Conservation (phyloP, 139 green algal species). For the Chlamydomonas incerta region DNA sequence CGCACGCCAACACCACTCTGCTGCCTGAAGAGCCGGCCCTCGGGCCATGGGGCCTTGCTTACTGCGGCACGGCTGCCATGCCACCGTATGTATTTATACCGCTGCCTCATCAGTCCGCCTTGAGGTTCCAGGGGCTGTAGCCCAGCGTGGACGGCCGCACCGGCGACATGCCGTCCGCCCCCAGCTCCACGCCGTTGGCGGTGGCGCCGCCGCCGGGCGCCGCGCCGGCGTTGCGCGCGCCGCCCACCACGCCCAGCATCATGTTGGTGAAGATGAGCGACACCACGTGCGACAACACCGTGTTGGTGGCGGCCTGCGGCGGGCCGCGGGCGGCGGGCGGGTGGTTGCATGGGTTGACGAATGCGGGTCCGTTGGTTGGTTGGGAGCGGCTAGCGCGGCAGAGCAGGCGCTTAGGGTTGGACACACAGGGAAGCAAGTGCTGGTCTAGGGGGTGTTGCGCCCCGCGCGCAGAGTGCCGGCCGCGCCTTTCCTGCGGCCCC, state of each 20-base stretch:
- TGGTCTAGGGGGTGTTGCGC: too few relatives aligned
- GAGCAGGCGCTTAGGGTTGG: too few relatives aligned
- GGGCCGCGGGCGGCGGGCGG: neutral
- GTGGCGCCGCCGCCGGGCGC: neutral
- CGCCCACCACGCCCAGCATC: constrained; percentile 68
- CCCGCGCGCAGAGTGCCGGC: too few relatives aligned
- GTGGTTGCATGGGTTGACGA: too few relatives aligned
- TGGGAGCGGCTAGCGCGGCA: neutral
- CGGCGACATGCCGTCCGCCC: constrained; percentile 19
- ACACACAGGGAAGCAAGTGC: too few relatives aligned
- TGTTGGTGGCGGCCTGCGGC: constrained; percentile 89
- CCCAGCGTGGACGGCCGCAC: constrained; percentile 17
- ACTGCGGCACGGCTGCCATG: too few relatives aligned
- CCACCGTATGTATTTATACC: too few relatives aligned
- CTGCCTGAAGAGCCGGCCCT: too few relatives aligned
- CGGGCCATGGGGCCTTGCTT: too few relatives aligned
- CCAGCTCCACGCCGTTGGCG: neutral
- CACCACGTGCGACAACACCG: constrained; percentile 88
- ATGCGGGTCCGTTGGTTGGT: neutral
- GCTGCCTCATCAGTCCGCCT: constrained; percentile 20
- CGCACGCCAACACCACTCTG: too few relatives aligned
- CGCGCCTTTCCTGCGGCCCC: too few relatives aligned
- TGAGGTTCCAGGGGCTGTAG: constrained; percentile 27
- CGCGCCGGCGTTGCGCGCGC: neutral
- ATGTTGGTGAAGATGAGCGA: constrained; percentile 83